Base-by-base conservation (phyloP, 2,329 filamentous ascomycete genomes). In the Calonectria hawksworthii region DNA sequence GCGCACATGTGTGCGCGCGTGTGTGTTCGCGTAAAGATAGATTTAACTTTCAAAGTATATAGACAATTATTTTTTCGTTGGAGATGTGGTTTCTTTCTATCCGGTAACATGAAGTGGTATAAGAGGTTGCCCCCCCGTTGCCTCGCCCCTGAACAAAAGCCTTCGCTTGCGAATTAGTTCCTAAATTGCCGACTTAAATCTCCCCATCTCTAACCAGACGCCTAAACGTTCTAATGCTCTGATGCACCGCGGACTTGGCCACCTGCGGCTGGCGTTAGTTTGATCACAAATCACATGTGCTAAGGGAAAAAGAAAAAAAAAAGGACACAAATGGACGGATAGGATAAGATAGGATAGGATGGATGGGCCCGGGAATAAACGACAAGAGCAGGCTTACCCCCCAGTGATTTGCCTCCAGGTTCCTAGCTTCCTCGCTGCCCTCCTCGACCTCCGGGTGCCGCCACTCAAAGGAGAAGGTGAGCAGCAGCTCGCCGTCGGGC, bases 381-480 rank as follows among this genome's bases (percentile, higher is more conserved):
- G 18, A 18, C 16, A 6, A 66, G n/a, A n/a, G n/a, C n/a, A n/a
- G n/a, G 5, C 56, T 66, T 80, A 80, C 78, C 64, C 76, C 73
- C 1, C 38, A 51, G 52, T 79, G 81, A 28, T 77, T 73, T 52
- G 81, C 77, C 36, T 81, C 77, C 10, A 84, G 36, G 73, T 76
- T 70, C 28, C 72, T 76, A 4, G 77, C 81, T 72, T 80, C 77
- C 8, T 78, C 78, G 68, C 80, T 83, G 8, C 80, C 82, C 41
- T 77, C 79, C 16, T 72, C 50, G 1, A 85, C 76, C 3, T 78
- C 79, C 1, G 82, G 78, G 38, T 85, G 82, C 34, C 79, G 76
- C 84, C 84, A 85, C 76, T 82, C 83, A 68, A 86, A 86, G 5
- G 79, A 77, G 56, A 83, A 86, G 23, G 83, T 86, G 80, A 86